Conservation (phyloP, 495 filamentous ascomycete genomes). For the Penicillium soppii region DNA sequence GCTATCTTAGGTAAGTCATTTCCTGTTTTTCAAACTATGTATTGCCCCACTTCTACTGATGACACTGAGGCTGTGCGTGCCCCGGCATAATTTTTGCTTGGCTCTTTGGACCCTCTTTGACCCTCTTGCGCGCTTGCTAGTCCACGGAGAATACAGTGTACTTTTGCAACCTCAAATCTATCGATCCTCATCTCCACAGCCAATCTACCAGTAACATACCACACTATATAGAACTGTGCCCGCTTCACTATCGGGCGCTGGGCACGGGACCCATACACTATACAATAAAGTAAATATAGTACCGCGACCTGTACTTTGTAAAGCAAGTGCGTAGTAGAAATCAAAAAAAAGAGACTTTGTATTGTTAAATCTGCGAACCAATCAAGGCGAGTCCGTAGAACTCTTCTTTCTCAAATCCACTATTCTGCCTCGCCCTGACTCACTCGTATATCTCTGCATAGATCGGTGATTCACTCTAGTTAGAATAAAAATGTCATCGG, state of each 20-base stretch:
- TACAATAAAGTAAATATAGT: too few species aligned
- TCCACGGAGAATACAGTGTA: neutral
- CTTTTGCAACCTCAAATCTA: too few species aligned
- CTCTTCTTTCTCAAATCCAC: neutral
- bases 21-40: too few species aligned
- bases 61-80: constrained; percentile 9
- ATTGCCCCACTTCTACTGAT: too few species aligned
- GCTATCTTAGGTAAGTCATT: too few species aligned
- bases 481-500: neutral
- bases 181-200: neutral
- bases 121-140: neutral
- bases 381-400: neutral
- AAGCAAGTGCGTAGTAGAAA: too few species aligned
- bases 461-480: neutral
- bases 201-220: neutral
- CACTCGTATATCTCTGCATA: constrained; percentile 1
- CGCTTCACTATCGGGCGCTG: constrained; percentile 4
- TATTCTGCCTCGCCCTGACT: constrained; percentile 6
- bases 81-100: constrained; percentile 1
- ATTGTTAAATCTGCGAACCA: neutral
- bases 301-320: too few species aligned
- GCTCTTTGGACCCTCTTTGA: neutral
- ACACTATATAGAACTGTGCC: neutral
- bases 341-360: too few species aligned
- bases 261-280: neutral